phyloP scores from a whole-genome alignment of 768 basidiomycete genomes.

The Nidula microcarpa region DNA sequence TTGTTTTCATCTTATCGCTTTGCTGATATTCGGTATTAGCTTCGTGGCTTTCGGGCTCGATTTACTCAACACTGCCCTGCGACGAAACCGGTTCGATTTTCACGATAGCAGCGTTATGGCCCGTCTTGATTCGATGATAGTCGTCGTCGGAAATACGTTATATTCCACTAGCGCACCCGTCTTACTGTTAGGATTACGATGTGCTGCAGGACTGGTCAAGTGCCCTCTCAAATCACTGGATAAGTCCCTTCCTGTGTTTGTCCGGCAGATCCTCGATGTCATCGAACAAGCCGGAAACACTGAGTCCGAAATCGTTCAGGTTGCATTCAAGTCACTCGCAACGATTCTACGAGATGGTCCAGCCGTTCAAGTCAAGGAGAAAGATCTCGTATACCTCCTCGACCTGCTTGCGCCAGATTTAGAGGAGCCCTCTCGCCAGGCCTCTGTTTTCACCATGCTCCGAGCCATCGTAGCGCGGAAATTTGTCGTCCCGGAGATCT shows the following conservation, averaged over 20 bases:
- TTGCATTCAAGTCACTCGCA: conserved; percentile 82
- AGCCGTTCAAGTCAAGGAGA: conserved; percentile 78
- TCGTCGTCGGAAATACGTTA: conserved; percentile 86
- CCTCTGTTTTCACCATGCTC: conserved; percentile 81
- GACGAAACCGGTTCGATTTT: conserved; percentile 84
- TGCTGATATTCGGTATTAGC: conserved; percentile 28
- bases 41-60: conserved; percentile 93
- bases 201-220: conserved; percentile 74
- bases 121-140: conserved; percentile 85
- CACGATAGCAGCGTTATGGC: conserved; percentile 67
- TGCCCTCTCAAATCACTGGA: conserved; percentile 78
- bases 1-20: not conserved
- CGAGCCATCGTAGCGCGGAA: conserved; percentile 88
- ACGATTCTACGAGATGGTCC: conserved; percentile 89
- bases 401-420: conserved; percentile 86
- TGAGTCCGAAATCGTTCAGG: conserved; percentile 87
- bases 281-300: conserved; percentile 81
- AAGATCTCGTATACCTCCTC: conserved; percentile 83
- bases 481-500: conserved; percentile 93
- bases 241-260: conserved; percentile 76
- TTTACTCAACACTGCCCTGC: conserved; percentile 82
- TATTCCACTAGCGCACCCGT: conserved; percentile 81
- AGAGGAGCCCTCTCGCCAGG: conserved; percentile 85
- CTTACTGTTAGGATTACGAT: conserved; percentile 71
- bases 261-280: conserved; percentile 81